Conservation (phyloP, 2,329 filamentous ascomycete genomes). For the Clarireedia hainanense region DNA sequence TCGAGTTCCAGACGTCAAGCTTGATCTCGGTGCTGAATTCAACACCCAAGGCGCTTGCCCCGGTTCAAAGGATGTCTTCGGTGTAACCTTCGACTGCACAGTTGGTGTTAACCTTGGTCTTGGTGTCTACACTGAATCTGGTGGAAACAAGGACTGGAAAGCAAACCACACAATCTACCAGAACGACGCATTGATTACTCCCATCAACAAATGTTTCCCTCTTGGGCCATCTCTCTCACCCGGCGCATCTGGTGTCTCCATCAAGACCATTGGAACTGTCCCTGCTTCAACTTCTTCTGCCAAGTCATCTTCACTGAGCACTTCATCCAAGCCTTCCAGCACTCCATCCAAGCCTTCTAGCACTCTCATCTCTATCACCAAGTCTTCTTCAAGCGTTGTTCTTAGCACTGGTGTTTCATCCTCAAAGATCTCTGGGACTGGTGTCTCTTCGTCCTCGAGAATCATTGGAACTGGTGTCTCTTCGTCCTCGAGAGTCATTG, state of each 20-base stretch:
- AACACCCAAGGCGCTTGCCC: constrained; percentile 7
- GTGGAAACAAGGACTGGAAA: constrained; percentile 1
- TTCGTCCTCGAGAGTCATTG: background rate
- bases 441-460: background rate
- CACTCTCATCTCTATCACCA: background rate
- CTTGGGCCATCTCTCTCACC: background rate
- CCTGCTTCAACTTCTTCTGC: background rate
- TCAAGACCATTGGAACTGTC: constrained; percentile 7
- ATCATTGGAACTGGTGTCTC: background rate
- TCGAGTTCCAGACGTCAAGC: background rate
- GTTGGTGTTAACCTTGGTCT: constrained; percentile 3
- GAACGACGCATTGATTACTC: constrained; percentile 2
- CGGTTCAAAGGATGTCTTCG: constrained; percentile 4
- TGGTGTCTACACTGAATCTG: constrained; percentile 4
- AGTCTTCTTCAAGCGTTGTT: background rate
- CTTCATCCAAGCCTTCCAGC: background rate
- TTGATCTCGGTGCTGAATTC: constrained; percentile 3
- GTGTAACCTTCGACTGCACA: constrained; percentile 2
- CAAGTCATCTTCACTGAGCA: background rate
- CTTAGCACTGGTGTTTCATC: background rate
- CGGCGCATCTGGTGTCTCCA: background rate
- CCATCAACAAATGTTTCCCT: constrained; percentile 7
- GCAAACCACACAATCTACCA: background rate
- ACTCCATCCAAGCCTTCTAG: background rate
- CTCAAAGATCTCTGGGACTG: background rate